Base-by-base conservation (phyloP, 2,329 filamentous ascomycete genomes). In the Epichloe aotearoae region DNA sequence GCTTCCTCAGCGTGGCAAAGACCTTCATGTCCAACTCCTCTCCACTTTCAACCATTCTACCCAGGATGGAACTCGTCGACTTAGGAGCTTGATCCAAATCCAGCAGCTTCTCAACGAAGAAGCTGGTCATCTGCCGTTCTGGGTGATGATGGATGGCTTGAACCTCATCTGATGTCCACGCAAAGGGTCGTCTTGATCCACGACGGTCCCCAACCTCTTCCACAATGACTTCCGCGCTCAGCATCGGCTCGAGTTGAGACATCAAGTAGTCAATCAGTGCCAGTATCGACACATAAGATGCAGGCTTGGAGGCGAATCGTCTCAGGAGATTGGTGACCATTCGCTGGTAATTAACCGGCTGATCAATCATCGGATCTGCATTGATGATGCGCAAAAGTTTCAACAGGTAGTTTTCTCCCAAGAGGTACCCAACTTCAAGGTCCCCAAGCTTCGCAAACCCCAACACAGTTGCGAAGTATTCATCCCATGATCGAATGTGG, bases 401-500 rank as follows among this genome's bases (percentile, higher is more conserved):
- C 40, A 69, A 61, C 19, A 90, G 68, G 57, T 81, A 86, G 23
- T 78, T 75, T 34, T 74, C 69, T 11, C 80, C 75, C 23, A 90
- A 69, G 23, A 89, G 69, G 5, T 75, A 61, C 2, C 71, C 69
- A 19, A 76, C 71, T 62, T 88, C 82, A 5, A 72, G 63, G 3
- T 70, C 65, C 1, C 84, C 84, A 50, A 87, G 65, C 44, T 69
- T 72, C 14, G 80, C 79, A 60, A 90, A 83, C n/a, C 70, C 70
- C n/a, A 76, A 61, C 54, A 90, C 71, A n/a, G 85, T 74, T 12
- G 77, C 76, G 61, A 91, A 91, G 52, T 84, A 83, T 59, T 91
- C 86, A 41, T 82, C 78, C 87, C 87, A 93, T 3, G 84, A 77
- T 51, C 82, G 77, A 30, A 80, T 69, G 44, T 75, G 71, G 3